Percentiles rank a stretch among this genome's conserved stretches.
These are phyloP conservation scores for Nigrospora oryzae DNA, from an alignment of 2,329 filamentous ascomycete genomes.

Conservation along the genomic window DNA sequence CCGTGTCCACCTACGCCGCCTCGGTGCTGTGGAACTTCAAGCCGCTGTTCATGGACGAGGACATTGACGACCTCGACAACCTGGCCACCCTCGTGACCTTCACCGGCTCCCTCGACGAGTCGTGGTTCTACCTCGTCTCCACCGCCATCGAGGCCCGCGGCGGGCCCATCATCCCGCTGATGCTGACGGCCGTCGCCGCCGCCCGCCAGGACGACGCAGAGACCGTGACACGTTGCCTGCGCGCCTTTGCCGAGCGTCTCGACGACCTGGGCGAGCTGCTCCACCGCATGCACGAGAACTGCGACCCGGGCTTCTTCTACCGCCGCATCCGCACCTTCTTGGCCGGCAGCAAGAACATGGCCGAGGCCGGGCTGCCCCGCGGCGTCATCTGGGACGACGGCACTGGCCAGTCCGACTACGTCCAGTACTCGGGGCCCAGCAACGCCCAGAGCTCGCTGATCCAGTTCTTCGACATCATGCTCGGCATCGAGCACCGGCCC, in stretches of 20 bases:
- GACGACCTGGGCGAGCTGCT: conserved; percentile 76
- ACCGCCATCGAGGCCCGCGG: conserved; percentile 92
- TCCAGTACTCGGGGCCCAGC: conserved; percentile 86
- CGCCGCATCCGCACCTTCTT: conserved; percentile 93
- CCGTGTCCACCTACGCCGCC: conserved; percentile 89
- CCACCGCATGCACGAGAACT: conserved; percentile 88
- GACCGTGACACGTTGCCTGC: conserved; percentile 71
- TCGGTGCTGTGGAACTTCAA: conserved; percentile 96
- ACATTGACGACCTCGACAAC: conserved; percentile 77
- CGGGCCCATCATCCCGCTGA: conserved; percentile 76
- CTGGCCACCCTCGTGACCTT: conserved; percentile 83
- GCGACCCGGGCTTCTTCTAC: conserved; percentile 92
- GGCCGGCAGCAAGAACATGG: conserved; percentile 96
- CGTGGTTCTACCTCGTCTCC: conserved; percentile 96
- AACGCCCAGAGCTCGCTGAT: conserved; percentile 96
- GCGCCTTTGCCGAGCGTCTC: conserved; percentile 74
- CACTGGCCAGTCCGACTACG: conserved; percentile 57
- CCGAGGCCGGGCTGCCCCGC: conserved; percentile 78
- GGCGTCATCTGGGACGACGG: conserved; percentile 86
- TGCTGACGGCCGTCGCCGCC: conserved; percentile 79
- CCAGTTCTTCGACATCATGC: conserved; percentile 90
- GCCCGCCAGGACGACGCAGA: conserved; percentile 60
- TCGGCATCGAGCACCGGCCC: conserved; percentile 83
- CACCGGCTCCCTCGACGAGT: conserved; percentile 90
- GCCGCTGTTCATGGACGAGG: conserved; percentile 76